Evolutionary conservation across 1,284 basidiomycete genomes (phyloP).

Genomic region (Ustilago shanxiensis): DNA sequence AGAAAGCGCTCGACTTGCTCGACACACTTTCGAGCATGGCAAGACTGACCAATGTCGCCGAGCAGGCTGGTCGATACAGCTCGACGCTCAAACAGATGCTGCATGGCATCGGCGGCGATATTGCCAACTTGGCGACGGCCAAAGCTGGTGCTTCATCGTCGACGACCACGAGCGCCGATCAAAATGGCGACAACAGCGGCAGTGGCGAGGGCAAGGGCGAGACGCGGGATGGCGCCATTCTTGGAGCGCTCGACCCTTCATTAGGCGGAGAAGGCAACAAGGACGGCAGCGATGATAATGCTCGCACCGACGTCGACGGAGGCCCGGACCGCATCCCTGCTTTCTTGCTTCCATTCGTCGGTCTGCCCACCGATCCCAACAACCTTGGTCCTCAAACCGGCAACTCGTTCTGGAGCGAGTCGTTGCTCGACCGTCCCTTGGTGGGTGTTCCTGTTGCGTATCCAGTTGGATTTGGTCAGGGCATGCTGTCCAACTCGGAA

Average conservation of each 20-base stretch:
- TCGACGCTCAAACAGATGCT: constrained; percentile 58
- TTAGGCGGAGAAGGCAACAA: constrained; percentile 20
- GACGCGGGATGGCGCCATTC: constrained; percentile 19
- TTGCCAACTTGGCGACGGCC: constrained; percentile 30
- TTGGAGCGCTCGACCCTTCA: constrained; percentile 40
- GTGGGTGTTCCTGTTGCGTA: constrained; percentile 51
- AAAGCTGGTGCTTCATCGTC: constrained; percentile 20
- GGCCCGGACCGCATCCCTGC: constrained; percentile 40
- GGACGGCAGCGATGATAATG: constrained; percentile 13
- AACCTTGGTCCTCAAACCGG: constrained; percentile 43
- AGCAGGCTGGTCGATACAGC: constrained; percentile 60
- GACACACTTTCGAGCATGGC: constrained; percentile 42
- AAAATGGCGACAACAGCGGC: constrained; percentile 16
- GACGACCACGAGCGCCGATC: constrained; percentile 10
- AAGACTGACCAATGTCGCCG: constrained; percentile 52
- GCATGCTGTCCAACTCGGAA: constrained; percentile 13
- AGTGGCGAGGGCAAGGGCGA: constrained; percentile 11
- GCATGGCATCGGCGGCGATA: constrained; percentile 39
- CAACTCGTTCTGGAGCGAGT: constrained; percentile 47
- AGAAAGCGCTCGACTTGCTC: constrained; percentile 56
- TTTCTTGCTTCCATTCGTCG: constrained; percentile 50
- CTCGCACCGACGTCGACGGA: constrained; percentile 33
- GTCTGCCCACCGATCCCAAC: constrained; percentile 47
- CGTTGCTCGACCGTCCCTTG: constrained; percentile 49
- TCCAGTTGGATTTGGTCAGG: constrained; percentile 45